These are phyloP conservation scores for Byssochlamys sp. DNA, from an alignment of 2,329 filamentous ascomycete genomes.

Conservation along the genomic window DNA sequence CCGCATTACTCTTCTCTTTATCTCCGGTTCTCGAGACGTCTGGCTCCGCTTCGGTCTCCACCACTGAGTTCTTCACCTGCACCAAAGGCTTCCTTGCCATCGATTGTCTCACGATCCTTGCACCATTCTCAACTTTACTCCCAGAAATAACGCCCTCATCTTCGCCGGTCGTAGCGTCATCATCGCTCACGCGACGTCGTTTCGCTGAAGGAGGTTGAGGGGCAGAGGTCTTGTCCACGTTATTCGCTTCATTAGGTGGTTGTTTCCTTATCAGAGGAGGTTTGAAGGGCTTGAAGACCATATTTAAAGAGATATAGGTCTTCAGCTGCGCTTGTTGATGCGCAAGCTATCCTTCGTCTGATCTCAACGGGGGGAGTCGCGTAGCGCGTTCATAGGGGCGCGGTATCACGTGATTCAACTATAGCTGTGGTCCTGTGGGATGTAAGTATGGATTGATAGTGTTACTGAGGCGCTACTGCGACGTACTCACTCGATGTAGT, in stretches of 20 bases:
- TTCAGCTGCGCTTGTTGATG: background rate
- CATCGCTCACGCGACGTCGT: constrained; percentile 25
- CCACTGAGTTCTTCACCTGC: constrained; percentile 20
- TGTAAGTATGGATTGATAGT: too few relatives aligned
- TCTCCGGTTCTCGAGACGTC: background rate
- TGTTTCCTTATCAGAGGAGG: constrained; percentile 34
- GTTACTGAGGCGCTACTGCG: background rate
- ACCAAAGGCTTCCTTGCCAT: constrained; percentile 21
- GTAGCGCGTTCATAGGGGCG: background rate
- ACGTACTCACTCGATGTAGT: too few relatives aligned
- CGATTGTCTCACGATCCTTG: constrained; percentile 5
- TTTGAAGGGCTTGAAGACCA: constrained; percentile 40
- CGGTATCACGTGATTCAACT: background rate
- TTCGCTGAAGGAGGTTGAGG: constrained; percentile 20
- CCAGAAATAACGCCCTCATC: background rate
- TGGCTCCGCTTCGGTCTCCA: background rate
- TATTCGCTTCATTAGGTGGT: background rate
- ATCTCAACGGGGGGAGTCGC: background rate
- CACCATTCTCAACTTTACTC: background rate
- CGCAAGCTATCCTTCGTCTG: background rate
- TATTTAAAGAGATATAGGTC: constrained; percentile 8
- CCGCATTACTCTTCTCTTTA: background rate
- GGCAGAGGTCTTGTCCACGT: constrained; percentile 5
- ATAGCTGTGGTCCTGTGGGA: too few relatives aligned
- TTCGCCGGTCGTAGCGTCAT: constrained; percentile 6